These are phyloP conservation scores for Arthroderma uncinatum DNA, from an alignment of 2,329 filamentous ascomycete species.

Conservation along the genomic window DNA sequence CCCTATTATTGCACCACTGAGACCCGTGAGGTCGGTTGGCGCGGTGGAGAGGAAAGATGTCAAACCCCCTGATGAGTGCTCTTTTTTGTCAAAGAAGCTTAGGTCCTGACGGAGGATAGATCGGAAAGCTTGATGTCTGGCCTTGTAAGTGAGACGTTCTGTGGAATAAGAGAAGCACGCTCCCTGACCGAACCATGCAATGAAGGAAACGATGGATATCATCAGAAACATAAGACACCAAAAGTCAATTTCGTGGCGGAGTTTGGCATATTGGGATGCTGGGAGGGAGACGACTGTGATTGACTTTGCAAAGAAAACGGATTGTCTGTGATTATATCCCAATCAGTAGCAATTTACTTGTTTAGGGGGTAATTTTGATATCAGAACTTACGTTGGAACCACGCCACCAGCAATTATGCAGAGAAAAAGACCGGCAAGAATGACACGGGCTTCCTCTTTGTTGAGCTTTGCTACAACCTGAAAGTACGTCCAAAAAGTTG, in stretches of 20 bases:
- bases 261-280: constrained; percentile 40
- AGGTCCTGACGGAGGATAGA: constrained; percentile 46
- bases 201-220: constrained; percentile 61
- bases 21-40: constrained; percentile 74
- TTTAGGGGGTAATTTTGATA: constrained; percentile 53
- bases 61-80: constrained; percentile 78
- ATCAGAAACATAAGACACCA: constrained; percentile 85
- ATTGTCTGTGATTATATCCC: constrained; percentile 39
- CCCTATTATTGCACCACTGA: constrained; percentile 77
- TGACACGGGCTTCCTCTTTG: background rate
- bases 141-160: constrained; percentile 38
- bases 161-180: constrained; percentile 71
- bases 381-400: constrained; percentile 65
- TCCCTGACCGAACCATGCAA: constrained; percentile 59
- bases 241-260: constrained; percentile 64
- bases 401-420: constrained; percentile 71
- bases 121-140: constrained; percentile 44
- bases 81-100: constrained; percentile 49
- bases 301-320: constrained; percentile 67
- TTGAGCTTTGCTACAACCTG: background rate
- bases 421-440: constrained; percentile 3
- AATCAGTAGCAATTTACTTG: background rate
- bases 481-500: background rate
- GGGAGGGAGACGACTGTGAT: constrained; percentile 59
- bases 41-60: constrained; percentile 82